Percentiles rank a stretch among this genome's conserved stretches.
phyloP scores from a whole-genome alignment of 2,329 filamentous ascomycete genomes.

The Raffaelea albimanens region DNA sequence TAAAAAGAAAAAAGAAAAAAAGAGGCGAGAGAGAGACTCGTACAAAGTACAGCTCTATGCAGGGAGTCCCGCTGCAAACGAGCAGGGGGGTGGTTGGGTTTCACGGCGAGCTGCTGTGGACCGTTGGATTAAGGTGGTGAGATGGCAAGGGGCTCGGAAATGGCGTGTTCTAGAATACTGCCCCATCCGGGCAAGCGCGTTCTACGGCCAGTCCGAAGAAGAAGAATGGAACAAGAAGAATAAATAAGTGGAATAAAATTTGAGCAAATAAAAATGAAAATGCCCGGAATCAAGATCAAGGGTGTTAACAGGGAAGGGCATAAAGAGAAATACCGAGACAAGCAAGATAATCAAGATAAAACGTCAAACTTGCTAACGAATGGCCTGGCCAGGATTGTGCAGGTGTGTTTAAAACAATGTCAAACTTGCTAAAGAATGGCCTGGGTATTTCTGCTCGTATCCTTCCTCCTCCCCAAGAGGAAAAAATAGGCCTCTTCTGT shows the following conservation, averaged over 20 bases:
- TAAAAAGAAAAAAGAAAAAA: too few species aligned
- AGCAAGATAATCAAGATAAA: neutral
- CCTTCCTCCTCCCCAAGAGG: too few species aligned
- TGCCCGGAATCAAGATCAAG: neutral
- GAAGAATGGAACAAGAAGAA: neutral
- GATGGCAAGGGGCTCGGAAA: neutral
- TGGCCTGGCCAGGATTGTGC: too few species aligned
- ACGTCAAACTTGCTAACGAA: neutral
- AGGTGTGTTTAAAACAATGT: too few species aligned
- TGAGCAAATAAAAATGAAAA: neutral
- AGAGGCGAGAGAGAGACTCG: too few species aligned
- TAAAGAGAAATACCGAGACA: neutral
- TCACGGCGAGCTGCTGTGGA: too few species aligned
- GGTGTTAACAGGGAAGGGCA: neutral
- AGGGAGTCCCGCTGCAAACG: too few species aligned
- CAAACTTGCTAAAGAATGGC: constrained; percentile 1
- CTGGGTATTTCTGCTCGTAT: too few species aligned
- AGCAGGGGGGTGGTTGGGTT: too few species aligned
- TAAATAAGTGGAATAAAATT: neutral
- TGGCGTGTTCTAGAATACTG: constrained; percentile 11
- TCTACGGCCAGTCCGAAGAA: constrained; percentile 6
- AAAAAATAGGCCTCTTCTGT: neutral
- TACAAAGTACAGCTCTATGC: too few species aligned
- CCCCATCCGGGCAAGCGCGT: constrained; percentile 1
- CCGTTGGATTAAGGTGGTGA: neutral